A percentile compares a stretch with the other conserved stretches of the same genome.
phyloP scores from a whole-genome alignment of 2,329 filamentous ascomycete genomes.

The Alternaria ventricosa region DNA sequence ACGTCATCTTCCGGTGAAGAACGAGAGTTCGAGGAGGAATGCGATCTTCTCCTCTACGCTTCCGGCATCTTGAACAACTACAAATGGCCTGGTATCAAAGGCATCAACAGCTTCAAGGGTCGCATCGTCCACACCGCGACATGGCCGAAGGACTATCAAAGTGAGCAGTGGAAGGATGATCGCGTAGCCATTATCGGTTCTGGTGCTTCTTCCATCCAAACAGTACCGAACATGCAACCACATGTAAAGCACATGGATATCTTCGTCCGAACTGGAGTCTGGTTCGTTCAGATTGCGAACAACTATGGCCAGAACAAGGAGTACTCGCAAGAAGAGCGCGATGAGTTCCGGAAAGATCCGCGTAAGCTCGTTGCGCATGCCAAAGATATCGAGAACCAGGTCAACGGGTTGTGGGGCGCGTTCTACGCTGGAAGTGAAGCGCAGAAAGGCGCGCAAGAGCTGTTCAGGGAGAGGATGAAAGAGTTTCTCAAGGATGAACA shows the following conservation, averaged over 20 bases:
- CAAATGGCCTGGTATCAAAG: conserved; percentile 49
- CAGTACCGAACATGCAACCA: conserved; percentile 57
- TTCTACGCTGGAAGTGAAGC: conserved; percentile 54
- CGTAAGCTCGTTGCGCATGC: conserved; percentile 52
- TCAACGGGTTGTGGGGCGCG: conserved; percentile 56
- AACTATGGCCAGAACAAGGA: conserved; percentile 55
- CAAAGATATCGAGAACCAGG: conserved; percentile 55
- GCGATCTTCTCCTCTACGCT: conserved; percentile 54
- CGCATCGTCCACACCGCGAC: conserved; percentile 52
- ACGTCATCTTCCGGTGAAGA: conserved; percentile 40
- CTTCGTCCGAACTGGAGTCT: conserved; percentile 56
- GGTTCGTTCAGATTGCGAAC: conserved; percentile 56
- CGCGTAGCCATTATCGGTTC: conserved; percentile 55
- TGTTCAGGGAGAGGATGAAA: conserved; percentile 54
- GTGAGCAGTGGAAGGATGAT: conserved; percentile 51
- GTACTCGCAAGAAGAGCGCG: conserved; percentile 53
- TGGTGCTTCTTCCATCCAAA: conserved; percentile 55
- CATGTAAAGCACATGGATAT: conserved; percentile 55
- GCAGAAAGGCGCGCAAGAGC: conserved; percentile 49
- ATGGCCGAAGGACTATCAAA: conserved; percentile 56
- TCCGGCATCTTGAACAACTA: conserved; percentile 53
- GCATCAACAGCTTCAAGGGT: conserved; percentile 56
- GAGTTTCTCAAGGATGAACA: conserved; percentile 60
- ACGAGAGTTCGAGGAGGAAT: conserved; percentile 52
- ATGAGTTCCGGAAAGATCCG: conserved; percentile 53